Evolutionary conservation across 208 protist genomes (phyloP), one percentile per base, ranked within the genome.

Genomic region (Acanthamoeba castellanii): DNA sequence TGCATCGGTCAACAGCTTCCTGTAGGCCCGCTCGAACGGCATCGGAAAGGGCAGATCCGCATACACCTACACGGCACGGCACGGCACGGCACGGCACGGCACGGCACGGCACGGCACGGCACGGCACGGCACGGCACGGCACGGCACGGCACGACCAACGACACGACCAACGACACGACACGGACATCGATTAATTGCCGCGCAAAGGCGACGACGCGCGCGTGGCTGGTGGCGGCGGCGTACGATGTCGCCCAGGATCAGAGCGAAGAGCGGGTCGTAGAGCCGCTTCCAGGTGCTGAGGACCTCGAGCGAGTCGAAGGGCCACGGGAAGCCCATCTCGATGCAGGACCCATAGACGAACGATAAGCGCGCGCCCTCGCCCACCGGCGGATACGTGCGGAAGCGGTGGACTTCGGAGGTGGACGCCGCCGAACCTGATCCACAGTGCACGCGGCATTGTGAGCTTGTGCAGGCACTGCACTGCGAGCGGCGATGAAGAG

Each of bases 341-440:
- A 81, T 81, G 37, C 70, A 81, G 14, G 70, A 81, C 8, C 70
- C 70, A 22, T 81, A 81, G 70, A 81, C 22, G 70, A 81, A 81
- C 34, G 70, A 81, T 5, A 81, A 81, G 30, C 70, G 70, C 13
- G 70, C 32, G 16, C 8, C 14, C 70, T 7, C 70, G 37, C 70
- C 70, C 30, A 22, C 8, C 22, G 70, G 22, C n/a, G 37, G 25
- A 22, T 81, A 81, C 27, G 70, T 81, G 18, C 70, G 27, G 30
- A 81, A 45, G 14, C 32, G 70, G 30, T 81, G 70, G 27, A 50
- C 32, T 18, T 45, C 70, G 11, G 70, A 81, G 25, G 27, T 68
- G 5, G 61, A 68, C 22, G 61, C 18, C 25, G 61, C 11, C 16
- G 25, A 22, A 22, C 61, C 61, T 68, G 61, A 2, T 18, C 52